phyloP scores from a whole-genome alignment of 2,329 filamentous ascomycete genomes.

The Fusarium algeriense region DNA sequence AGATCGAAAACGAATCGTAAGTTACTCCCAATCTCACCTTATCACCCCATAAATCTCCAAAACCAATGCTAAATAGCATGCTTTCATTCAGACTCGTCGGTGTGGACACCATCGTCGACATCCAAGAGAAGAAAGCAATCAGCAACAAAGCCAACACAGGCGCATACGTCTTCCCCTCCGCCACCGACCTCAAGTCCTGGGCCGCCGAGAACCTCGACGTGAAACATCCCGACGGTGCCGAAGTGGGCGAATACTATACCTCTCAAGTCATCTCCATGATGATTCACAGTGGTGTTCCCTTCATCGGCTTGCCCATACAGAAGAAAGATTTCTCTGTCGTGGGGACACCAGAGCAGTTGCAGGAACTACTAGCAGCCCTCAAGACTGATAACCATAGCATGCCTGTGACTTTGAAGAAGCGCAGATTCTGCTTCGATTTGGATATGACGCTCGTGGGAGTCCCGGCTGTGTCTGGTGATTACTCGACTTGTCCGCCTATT shows the following conservation, averaged over 20 bases:
- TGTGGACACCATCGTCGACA: neutral
- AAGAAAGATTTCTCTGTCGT: constrained; percentile 4
- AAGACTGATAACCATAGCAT: neutral
- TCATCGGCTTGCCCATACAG: neutral
- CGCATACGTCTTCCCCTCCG: neutral
- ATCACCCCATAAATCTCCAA: neutral
- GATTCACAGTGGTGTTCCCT: neutral
- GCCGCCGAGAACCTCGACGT: neutral
- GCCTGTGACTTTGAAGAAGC: neutral
- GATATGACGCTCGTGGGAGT: neutral
- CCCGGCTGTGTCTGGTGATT: neutral
- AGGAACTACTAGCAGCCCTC: neutral
- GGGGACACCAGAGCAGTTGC: neutral
- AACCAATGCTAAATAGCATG: no score
- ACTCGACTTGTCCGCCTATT: neutral
- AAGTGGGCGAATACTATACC: constrained; percentile 1
- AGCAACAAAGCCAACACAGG: constrained; percentile 6
- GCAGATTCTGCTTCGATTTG: constrained; percentile 1
- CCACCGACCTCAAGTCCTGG: neutral
- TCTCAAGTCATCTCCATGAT: constrained; percentile 4
- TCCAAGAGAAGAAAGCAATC: constrained; percentile 1
- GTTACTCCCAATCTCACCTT: neutral
- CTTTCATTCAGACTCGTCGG: no score
- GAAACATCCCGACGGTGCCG: neutral
- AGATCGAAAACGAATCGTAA: constrained; percentile 1